A percentile compares a stretch with the other conserved stretches of the same genome.
phyloP scores from a whole-genome alignment of 1,284 basidiomycete genomes.

The Volvariella surrecta region DNA sequence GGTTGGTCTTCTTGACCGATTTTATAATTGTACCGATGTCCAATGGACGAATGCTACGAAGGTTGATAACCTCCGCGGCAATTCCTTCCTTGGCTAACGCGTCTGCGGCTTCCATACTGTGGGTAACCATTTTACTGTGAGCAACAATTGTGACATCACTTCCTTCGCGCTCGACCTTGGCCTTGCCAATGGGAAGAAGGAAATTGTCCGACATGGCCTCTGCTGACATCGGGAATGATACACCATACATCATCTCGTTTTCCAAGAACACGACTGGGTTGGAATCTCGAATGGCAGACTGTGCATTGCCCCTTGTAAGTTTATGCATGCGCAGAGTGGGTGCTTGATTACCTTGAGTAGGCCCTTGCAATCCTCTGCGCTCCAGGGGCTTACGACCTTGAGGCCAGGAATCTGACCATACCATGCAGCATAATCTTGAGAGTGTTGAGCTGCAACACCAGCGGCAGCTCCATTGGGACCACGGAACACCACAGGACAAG shows the following conservation, averaged over 20 bases:
- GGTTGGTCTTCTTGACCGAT: constrained; percentile 98
- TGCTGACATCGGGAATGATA: constrained; percentile 90
- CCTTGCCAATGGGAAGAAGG: constrained; percentile 93
- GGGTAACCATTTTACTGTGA: constrained; percentile 94
- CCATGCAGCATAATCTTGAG: constrained; percentile 90
- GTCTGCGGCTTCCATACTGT: constrained; percentile 90
- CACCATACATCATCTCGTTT: constrained; percentile 99
- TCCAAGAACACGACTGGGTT: constrained; percentile 99
- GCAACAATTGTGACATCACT: constrained; percentile 94
- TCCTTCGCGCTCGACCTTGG: constrained; percentile 92
- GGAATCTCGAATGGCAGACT: constrained; percentile 96
- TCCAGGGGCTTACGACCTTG: constrained; percentile 98
- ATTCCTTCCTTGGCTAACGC: constrained; percentile 92
- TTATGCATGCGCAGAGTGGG: constrained; percentile 3
- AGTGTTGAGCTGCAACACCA: constrained; percentile 93
- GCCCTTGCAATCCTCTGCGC: constrained; percentile 96
- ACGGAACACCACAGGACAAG: constrained; percentile 98
- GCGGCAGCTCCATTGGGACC: constrained; percentile 98
- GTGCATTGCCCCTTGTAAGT: constrained; percentile 4
- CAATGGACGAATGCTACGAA: constrained; percentile 90
- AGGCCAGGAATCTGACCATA: constrained; percentile 95
- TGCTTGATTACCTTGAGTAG: constrained; percentile 84
- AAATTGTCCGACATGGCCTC: constrained; percentile 97
- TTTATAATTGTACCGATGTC: constrained; percentile 96
- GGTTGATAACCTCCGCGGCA: constrained; percentile 97